Evolutionary conservation across 805 yeast species (phyloP).

Genomic region (Ogataea minuta): DNA sequence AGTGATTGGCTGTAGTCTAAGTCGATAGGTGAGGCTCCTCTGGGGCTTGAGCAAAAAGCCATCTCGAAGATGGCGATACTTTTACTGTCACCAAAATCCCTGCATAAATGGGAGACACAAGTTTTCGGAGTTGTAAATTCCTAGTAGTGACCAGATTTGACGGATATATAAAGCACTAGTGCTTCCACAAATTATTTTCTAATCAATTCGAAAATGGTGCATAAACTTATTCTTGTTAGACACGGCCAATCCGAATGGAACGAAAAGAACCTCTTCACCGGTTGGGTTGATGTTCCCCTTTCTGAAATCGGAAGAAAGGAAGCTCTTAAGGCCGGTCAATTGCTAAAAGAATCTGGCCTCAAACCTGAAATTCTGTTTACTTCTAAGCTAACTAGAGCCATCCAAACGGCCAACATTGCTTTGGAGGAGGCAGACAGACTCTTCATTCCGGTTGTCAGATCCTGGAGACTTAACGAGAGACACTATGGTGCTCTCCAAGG

Average conservation of each 20-base stretch:
- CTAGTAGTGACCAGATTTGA: slow-evolving; percentile 15
- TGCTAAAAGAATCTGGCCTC: slow-evolving; percentile 81
- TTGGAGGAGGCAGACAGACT: slow-evolving; percentile 83
- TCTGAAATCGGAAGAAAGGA: slow-evolving; percentile 83
- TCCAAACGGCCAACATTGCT: slow-evolving; percentile 96
- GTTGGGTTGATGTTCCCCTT: slow-evolving; percentile 95
- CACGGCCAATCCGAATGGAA: slow-evolving; percentile 99
- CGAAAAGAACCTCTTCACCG: slow-evolving; percentile 96
- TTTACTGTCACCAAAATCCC: slow-evolving; percentile 7
- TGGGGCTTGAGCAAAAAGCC: too few species aligned
- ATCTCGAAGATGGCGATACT: slow-evolving; percentile 3
- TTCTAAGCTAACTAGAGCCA: slow-evolving; percentile 89
- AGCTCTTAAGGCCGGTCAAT: slow-evolving; percentile 91
- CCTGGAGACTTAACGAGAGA: slow-evolving; percentile 98
- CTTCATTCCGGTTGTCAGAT: slow-evolving; percentile 88
- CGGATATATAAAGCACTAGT: slow-evolving; percentile 6
- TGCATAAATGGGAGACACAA: slow-evolving; percentile 6
- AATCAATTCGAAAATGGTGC: slow-evolving; percentile 27
- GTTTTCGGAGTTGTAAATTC: slow-evolving; percentile 19
- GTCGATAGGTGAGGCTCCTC: too few species aligned
- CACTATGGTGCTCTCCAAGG: slow-evolving; percentile 99
- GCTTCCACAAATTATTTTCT: neutral
- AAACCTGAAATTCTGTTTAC: slow-evolving; percentile 88
- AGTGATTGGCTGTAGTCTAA: too few species aligned
- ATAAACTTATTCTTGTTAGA: slow-evolving; percentile 85